Evolutionary conservation across 495 filamentous ascomycete species (phyloP), one percentile per base, ranked within the genome.

Genomic region (Cairneyella variabilis): DNA sequence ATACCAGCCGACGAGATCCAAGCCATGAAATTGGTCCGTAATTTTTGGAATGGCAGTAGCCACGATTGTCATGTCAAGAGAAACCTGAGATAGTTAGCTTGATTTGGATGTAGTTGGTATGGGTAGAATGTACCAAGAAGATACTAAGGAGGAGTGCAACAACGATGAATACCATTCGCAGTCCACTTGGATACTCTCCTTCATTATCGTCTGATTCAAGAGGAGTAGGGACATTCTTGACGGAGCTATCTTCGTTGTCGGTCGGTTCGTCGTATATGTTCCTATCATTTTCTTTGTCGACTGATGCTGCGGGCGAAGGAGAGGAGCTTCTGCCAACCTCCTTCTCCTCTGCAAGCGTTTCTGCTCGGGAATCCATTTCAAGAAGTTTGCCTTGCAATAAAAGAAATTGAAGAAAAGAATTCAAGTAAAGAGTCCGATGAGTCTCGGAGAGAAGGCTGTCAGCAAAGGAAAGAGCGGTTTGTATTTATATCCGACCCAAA

Each of bases 21-120:
- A 62, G 7, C 72, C 71, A 25, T 71, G 40, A 58, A 78, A 77
- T 11, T 77, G 66, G 44, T 75, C 66, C 0, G 73, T 74, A 49
- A 76, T 83, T 28, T 69, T 64, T 3, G 76, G 77, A 26, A 79
- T 78, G 20, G 78, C 78, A 1, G 81, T 82, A 5, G 79, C 73
- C 37, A 84, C 77, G 61, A 85, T 83, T 0, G 58, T 64, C 57
- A 57, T 54, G 34, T 64, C 51, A 16, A 54, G 32, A 9, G 51
- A 16, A 16, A 54, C 51, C 51, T 54, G 26, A 9, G 18, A 30
- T 27, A 39, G 30, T 26, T 34, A 51, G 37, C 27, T n/a, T 32
- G 8, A 12, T n/a, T 32, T n/a, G 36, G n/a, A 8, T 36, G 40
- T 26, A 20, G 7, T 3, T 23, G 40, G 25, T 16, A 49, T 6